A percentile compares a stretch with the other conserved stretches of the same genome.
Evolutionary conservation across 495 filamentous ascomycete species (phyloP).

Genomic region (Hamigera avellanea): DNA sequence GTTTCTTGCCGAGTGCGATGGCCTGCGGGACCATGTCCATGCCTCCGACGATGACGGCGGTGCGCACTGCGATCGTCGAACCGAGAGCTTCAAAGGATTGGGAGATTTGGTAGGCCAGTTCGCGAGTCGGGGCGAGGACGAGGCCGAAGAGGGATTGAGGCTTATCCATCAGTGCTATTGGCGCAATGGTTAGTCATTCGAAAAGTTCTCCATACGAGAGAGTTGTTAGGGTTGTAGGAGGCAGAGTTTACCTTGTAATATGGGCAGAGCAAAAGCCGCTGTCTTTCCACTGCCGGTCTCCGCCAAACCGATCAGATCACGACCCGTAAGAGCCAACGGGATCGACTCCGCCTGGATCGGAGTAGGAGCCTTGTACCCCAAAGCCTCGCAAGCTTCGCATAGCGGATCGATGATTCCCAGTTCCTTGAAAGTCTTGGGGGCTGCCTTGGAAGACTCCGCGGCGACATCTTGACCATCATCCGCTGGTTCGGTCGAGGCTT

Average conservation of each 20-base stretch:
- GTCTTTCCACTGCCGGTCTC: conserved; percentile 95
- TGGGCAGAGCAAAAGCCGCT: conserved; percentile 81
- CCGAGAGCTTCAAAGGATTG: conserved; percentile 77
- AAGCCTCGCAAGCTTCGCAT: conserved; percentile 69
- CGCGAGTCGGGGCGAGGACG: conserved; percentile 80
- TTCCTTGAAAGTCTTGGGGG: conserved; percentile 64
- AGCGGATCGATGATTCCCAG: conserved; percentile 79
- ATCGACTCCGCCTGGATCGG: conserved; percentile 69
- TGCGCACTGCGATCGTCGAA: conserved; percentile 66
- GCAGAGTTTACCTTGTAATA: conserved; percentile 71
- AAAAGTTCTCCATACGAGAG: too few species aligned
- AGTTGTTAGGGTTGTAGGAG: too few species aligned
- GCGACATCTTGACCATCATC: not conserved
- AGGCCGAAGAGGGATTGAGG: conserved; percentile 69
- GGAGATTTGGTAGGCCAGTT: conserved; percentile 83
- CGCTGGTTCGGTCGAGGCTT: not conserved
- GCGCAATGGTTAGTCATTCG: too few species aligned
- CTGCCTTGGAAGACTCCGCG: not conserved
- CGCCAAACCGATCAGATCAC: conserved; percentile 85
- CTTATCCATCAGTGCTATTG: conserved; percentile 70
- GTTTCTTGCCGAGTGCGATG: conserved; percentile 82
- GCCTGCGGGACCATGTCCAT: conserved; percentile 90
- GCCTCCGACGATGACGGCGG: conserved; percentile 74
- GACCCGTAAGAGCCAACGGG: conserved; percentile 66
- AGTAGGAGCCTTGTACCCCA: conserved; percentile 77